These are phyloP conservation scores for Arthrobotrys megalospora DNA, from an alignment of 2,329 filamentous ascomycete genomes.

Conservation along the genomic window DNA sequence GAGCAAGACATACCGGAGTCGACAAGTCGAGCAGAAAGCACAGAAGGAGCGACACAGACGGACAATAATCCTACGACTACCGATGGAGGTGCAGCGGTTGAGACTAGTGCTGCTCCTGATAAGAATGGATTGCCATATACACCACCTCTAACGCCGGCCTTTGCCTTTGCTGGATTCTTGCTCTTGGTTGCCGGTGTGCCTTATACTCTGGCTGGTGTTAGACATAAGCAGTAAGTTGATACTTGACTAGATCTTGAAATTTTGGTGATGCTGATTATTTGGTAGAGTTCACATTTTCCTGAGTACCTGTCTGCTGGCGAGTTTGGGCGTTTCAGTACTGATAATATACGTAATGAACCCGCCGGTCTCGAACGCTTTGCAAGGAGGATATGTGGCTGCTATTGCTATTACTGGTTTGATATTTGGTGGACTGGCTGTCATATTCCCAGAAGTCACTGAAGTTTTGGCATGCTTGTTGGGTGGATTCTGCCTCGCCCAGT, in stretches of 20 bases:
- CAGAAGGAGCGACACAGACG: constrained; percentile 28
- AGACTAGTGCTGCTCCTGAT: constrained; percentile 37
- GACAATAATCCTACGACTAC: constrained; percentile 26
- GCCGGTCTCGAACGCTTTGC: constrained; percentile 80
- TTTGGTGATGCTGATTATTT: constrained; percentile 45
- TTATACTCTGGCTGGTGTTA: constrained; percentile 84
- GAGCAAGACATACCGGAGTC: constrained; percentile 9
- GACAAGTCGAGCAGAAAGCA: not conserved
- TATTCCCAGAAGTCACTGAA: constrained; percentile 87
- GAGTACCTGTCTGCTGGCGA: constrained; percentile 80
- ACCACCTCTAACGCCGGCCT: constrained; percentile 83
- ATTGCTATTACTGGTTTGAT: constrained; percentile 79
- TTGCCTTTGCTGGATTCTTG: constrained; percentile 83
- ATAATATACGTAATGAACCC: constrained; percentile 90
- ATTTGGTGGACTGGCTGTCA: constrained; percentile 80
- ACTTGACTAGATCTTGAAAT: not conserved
- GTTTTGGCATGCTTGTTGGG: constrained; percentile 89
- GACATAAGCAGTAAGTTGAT: constrained; percentile 75
- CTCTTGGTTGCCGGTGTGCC: constrained; percentile 80
- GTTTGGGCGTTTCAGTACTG: constrained; percentile 82
- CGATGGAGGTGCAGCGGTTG: not conserved
- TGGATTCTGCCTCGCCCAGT: constrained; percentile 90
- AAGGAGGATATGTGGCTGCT: constrained; percentile 89
- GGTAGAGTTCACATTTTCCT: constrained; percentile 80
- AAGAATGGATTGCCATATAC: constrained; percentile 75